Conservation (phyloP, 139 green algal genomes). For the Haematococcus lacustris region DNA sequence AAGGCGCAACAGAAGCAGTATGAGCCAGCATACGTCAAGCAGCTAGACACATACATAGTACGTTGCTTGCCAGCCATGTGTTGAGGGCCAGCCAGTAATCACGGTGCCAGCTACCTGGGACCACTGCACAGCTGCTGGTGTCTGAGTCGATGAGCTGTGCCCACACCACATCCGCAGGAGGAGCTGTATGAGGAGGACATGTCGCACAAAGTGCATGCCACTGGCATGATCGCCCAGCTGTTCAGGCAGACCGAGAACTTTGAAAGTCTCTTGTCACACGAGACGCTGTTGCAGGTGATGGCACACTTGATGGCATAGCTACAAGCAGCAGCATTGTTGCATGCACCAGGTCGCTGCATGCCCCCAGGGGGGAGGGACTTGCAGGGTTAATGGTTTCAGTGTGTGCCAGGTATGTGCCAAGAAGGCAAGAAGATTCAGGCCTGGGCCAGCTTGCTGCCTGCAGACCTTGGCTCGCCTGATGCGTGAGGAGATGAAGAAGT, state of each 20-base stretch:
- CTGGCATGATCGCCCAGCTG: constrained; percentile 55
- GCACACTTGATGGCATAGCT: constrained; percentile 48
- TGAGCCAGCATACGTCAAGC: constrained; percentile 37
- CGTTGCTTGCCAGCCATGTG: too few species aligned
- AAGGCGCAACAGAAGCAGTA: constrained; percentile 42
- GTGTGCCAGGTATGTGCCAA: too few species aligned
- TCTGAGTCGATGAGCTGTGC: too few species aligned
- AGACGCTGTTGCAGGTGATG: constrained; percentile 50
- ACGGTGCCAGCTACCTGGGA: too few species aligned
- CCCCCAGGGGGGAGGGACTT: too few species aligned
- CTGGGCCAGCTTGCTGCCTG: background rate
- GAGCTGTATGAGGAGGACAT: constrained; percentile 75
- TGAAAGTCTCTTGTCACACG: constrained; percentile 56
- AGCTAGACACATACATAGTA: constrained; percentile 65
- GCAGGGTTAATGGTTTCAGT: too few species aligned
- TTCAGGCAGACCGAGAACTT: constrained; percentile 52
- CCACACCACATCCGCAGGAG: constrained; percentile 31
- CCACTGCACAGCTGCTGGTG: too few species aligned
- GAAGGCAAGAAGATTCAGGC: too few species aligned
- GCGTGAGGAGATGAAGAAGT: constrained; percentile 69
- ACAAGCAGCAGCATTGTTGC: background rate
- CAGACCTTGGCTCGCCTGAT: constrained; percentile 66
- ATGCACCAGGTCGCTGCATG: too few species aligned
- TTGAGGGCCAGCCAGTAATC: too few species aligned
- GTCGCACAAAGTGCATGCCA: constrained; percentile 47